These are phyloP conservation scores for Fraxinus cuspidata DNA, from an alignment of 257 asterid species.

Conservation along the genomic window DNA sequence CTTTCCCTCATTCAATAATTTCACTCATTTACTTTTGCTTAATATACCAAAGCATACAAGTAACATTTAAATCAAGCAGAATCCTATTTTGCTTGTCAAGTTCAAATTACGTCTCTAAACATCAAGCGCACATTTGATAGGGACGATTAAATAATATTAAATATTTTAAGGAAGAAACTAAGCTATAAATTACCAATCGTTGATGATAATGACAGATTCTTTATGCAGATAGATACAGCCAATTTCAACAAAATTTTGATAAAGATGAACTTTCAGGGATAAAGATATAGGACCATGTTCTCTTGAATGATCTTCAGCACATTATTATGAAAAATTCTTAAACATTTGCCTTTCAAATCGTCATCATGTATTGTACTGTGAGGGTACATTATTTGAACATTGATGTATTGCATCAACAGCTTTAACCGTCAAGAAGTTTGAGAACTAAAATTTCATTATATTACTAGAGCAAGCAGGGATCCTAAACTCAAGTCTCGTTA, in stretches of 20 bases:
- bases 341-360: neutral
- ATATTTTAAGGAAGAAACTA: no score
- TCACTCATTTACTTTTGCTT: neutral
- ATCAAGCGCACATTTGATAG: no score
- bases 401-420: constrained; percentile 19
- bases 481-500: neutral
- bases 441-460: neutral
- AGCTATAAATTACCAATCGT: no score
- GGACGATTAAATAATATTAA: no score
- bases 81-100: no score
- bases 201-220: no score
- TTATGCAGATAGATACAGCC: neutral
- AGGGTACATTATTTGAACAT: constrained; percentile 1
- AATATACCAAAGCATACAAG: no score
- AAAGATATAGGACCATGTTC: neutral
- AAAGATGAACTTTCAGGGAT: neutral
- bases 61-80: no score
- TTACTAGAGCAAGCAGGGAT: neutral
- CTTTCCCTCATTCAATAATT: neutral
- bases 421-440: constrained; percentile 7
- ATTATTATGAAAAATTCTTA: neutral
- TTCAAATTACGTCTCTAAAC: no score
- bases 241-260: neutral
- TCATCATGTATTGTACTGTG: neutral
- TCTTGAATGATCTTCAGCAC: neutral